Evolutionary conservation across 192 early-diverging fungal species (phyloP), one percentile per base, ranked within the genome.

Genomic region (Umbelopsis isabellina): DNA sequence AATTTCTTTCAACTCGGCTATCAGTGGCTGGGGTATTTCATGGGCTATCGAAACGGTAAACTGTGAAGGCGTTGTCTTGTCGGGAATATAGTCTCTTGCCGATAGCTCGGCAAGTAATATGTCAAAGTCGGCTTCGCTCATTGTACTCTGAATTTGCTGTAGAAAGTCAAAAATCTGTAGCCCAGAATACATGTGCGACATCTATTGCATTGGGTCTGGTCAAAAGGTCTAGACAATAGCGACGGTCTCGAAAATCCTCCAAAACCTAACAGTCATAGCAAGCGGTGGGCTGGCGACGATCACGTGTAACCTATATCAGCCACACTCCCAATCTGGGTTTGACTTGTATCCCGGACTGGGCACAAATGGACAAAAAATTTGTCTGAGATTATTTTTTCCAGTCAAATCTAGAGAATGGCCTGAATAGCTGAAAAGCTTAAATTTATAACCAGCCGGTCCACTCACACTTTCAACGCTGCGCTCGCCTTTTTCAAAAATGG

Each of bases 171-270:
- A 70, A 44, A 58, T 51, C 8, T 70, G 30, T 25, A 61, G 30
- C 55, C 27, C 55, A 61, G 55, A 61, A 61, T 61, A 30, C 55
- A 61, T 61, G 55, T 61, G 55, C 55, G 30, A 61, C 55, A 61
- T 61, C 27, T 61, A 27, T 61, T 61, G 55, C 55, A 25, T 30
- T 61, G 55, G 55, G 55, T 61, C 55, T 30, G 33, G 51, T 52
- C 51, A 41, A 52, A 52, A 52, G 51, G 51, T 52, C 51, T 52
- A 52, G 51, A 61, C 55, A 33, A 35, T 18, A 41, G 37, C 37
- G 37, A 41, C 13, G 27, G 16, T 61, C 33, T 61, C 27, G 30
- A 61, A 61, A 61, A 61, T 61, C 55, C 55, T 25, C 20, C 6
- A 35, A 61, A 58, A 61, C 55, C 37, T 41, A 41, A 61, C 25